Evolutionary conservation across 306 rosid species (phyloP).

Genomic region (Dalbergia cultrata): DNA sequence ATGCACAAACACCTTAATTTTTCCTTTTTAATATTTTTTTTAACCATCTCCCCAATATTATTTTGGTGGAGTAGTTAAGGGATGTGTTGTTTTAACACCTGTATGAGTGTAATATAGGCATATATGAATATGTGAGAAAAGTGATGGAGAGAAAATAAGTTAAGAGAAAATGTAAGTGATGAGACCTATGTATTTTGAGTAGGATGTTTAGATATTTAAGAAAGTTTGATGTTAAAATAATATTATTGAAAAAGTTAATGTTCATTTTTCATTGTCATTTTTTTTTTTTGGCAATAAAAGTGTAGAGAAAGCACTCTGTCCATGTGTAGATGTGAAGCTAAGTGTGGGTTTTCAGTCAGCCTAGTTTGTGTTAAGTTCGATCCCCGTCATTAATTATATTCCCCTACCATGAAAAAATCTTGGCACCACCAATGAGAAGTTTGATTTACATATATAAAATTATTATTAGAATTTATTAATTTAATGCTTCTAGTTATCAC

Average conservation of each 20-base stretch:
- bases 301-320: conserved; percentile 74
- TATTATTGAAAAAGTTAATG: not conserved
- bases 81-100: no score
- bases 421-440: conserved; percentile 40
- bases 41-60: conserved; percentile 42
- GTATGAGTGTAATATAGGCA: no score
- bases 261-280: not conserved
- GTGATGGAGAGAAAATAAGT: no score
- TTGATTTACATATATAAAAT: conserved; percentile 1
- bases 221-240: no score
- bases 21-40: not conserved
- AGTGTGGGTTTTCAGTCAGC: conserved; percentile 55
- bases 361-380: conserved; percentile 46
- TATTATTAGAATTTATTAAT: no score
- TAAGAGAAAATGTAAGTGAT: no score
- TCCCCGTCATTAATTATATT: conserved; percentile 12
- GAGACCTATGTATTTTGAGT: no score
- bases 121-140: no score
- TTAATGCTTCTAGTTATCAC: conserved; percentile 9
- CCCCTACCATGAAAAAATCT: not conserved
- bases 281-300: conserved; percentile 17
- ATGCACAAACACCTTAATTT: conserved; percentile 19
- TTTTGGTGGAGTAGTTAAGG: conserved; percentile 50
- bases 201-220: no score
- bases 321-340: conserved; percentile 64